Evolutionary conservation across 805 yeast species (phyloP).

Genomic region (Ogataea thermomethanolica): DNA sequence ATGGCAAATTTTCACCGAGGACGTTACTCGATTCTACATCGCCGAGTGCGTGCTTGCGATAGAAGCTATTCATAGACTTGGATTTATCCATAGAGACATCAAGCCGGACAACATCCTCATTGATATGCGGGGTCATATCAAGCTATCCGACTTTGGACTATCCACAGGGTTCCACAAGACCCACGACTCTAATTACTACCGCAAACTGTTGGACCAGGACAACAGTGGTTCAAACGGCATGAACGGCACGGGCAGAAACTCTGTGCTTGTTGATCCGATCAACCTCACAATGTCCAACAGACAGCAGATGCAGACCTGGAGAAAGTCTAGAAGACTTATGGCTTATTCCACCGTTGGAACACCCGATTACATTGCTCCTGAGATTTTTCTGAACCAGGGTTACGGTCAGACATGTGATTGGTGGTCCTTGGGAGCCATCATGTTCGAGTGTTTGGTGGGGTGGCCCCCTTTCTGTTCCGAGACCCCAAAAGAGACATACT

Average conservation of each 20-base stretch:
- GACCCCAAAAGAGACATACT: constrained; percentile 89
- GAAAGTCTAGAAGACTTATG: constrained; percentile 86
- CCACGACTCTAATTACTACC: constrained; percentile 84
- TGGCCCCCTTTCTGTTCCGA: constrained; percentile 98
- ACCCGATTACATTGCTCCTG: constrained; percentile 95
- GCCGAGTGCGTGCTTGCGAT: constrained; percentile 95
- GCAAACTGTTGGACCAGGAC: constrained; percentile 72
- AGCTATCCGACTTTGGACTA: constrained; percentile 70
- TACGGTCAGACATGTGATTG: constrained; percentile 97
- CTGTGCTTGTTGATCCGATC: constrained; percentile 90
- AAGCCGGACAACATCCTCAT: constrained; percentile 90
- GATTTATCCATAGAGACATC: constrained; percentile 95
- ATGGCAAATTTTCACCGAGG: constrained; percentile 92
- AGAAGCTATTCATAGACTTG: constrained; percentile 88
- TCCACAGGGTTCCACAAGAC: constrained; percentile 93
- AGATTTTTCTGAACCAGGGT: constrained; percentile 87
- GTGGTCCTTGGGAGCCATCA: constrained; percentile 96
- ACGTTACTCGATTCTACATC: constrained; percentile 87
- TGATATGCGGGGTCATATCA: constrained; percentile 62
- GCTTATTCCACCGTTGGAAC: constrained; percentile 97
- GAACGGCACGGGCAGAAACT: constrained; percentile 49
- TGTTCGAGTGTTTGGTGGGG: constrained; percentile 94
- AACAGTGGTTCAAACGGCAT: constrained; percentile 26
- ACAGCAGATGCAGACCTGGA: constrained; percentile 95
- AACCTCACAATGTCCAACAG: constrained; percentile 92